A percentile compares a stretch with the other conserved stretches of the same genome.
phyloP scores from a whole-genome alignment of 2,329 filamentous ascomycete species.

The Fusarium avenaceum region DNA sequence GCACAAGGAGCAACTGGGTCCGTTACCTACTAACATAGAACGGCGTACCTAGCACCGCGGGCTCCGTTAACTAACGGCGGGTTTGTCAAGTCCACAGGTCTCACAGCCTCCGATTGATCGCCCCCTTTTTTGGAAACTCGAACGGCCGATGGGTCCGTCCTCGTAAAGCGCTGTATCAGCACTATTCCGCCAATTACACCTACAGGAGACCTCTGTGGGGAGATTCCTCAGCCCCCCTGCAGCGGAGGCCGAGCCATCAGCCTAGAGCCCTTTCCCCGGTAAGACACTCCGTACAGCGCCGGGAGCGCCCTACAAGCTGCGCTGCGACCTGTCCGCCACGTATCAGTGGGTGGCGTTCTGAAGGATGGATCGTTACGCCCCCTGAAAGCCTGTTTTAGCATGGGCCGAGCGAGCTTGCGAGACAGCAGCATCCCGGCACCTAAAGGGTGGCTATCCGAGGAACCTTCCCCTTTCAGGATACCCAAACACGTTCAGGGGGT shows the following conservation, averaged over 20 bases:
- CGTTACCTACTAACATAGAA: conserved; percentile 20
- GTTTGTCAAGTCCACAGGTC: conserved; percentile 2
- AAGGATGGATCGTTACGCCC: conserved; percentile 21
- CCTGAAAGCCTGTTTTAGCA: conserved; percentile 40
- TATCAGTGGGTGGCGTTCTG: conserved; percentile 35
- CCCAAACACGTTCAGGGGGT: conserved; percentile 36
- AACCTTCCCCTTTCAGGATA: conserved; percentile 29
- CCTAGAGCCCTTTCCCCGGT: conserved; percentile 27
- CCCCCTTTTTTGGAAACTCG: conserved; percentile 45
- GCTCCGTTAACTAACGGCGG: conserved; percentile 28
- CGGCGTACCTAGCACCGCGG: conserved; percentile 22
- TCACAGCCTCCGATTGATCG: conserved; percentile 39
- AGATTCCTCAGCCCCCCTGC: conserved; percentile 36
- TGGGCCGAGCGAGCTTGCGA: conserved; percentile 11
- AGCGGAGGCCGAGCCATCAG: conserved; percentile 33
- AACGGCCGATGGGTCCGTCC: conserved; percentile 31
- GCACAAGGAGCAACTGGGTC: conserved; percentile 36
- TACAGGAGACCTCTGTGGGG: conserved; percentile 5
- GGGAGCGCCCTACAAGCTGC: background rate
- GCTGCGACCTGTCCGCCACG: conserved; percentile 1
- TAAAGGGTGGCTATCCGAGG: conserved; percentile 25
- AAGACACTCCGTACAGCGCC: background rate
- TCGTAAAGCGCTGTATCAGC: conserved; percentile 21
- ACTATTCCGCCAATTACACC: conserved; percentile 37
- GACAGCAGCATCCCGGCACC: conserved; percentile 33